A percentile compares a stretch with the other conserved stretches of the same genome.
phyloP scores from a whole-genome alignment of 2,329 filamentous ascomycete species.

The Aspergillus ibericus region DNA sequence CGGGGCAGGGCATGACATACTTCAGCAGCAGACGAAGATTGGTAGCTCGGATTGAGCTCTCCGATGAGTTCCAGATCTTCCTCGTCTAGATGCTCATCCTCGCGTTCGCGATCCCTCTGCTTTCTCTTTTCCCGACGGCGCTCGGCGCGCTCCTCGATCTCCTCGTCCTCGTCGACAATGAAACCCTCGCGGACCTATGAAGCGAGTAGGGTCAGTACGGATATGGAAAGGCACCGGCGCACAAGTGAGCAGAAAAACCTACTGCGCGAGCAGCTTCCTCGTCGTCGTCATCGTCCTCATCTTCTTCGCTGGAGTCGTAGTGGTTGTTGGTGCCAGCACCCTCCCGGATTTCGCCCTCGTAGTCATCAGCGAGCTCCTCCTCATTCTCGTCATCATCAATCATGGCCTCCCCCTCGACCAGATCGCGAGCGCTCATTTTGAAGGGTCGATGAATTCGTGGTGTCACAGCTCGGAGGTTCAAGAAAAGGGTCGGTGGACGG shows the following conservation, averaged over 20 bases:
- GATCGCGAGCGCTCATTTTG: slow-evolving; percentile 62
- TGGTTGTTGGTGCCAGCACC: slow-evolving; percentile 42
- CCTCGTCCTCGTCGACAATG: slow-evolving; percentile 89
- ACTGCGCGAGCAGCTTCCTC: slow-evolving; percentile 79
- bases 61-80: slow-evolving; percentile 96
- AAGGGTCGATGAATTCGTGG: slow-evolving; percentile 7
- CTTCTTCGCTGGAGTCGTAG: slow-evolving; percentile 88
- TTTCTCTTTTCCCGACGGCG: slow-evolving; percentile 70
- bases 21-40: slow-evolving; percentile 67
- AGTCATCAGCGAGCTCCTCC: slow-evolving; percentile 77
- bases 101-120: slow-evolving; percentile 78
- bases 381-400: slow-evolving; percentile 84
- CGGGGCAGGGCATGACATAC: slow-evolving; percentile 48
- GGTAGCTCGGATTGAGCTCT: slow-evolving; percentile 70
- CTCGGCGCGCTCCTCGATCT: slow-evolving; percentile 66
- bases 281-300: slow-evolving; percentile 89
- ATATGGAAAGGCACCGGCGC: background rate
- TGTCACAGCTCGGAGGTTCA: slow-evolving; percentile 1
- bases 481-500: background rate
- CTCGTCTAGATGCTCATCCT: slow-evolving; percentile 83
- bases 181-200: slow-evolving; percentile 84
- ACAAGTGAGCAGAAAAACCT: slow-evolving; percentile 27
- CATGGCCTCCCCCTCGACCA: slow-evolving; percentile 83
- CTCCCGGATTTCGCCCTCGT: slow-evolving; percentile 55
- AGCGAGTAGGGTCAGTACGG: slow-evolving; percentile 3